These are phyloP conservation scores for Dovyalis caffra DNA, from an alignment of 345 rosid genomes.

Conservation along the genomic window DNA sequence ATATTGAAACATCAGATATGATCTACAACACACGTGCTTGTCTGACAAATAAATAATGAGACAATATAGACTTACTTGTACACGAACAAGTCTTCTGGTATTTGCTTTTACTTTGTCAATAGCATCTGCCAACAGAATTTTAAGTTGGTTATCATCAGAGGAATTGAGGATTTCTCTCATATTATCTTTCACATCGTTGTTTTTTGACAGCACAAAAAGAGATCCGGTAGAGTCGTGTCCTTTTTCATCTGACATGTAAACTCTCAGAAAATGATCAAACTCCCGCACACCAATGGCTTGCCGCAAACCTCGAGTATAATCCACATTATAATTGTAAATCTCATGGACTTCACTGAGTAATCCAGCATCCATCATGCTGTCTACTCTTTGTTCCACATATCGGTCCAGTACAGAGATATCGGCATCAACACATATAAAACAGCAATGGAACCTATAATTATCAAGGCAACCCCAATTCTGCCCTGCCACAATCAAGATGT, in stretches of 20 bases:
- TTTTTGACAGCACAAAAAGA: conserved; percentile 18
- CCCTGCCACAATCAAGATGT: conserved; percentile 58
- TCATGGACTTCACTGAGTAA: conserved; percentile 76
- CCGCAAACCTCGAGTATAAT: conserved; percentile 74
- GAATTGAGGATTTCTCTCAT: conserved; percentile 39
- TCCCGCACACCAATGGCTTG: conserved; percentile 95
- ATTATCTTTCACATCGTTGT: conserved; percentile 39
- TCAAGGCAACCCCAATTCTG: conserved; percentile 93
- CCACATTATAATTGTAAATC: conserved; percentile 57
- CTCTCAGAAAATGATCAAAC: conserved; percentile 58
- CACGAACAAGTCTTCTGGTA: conserved; percentile 84
- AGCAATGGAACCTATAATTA: conserved; percentile 59
- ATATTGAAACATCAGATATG: background rate
- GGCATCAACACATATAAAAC: conserved; percentile 79
- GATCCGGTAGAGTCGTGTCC: conserved; percentile 21
- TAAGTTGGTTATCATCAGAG: conserved; percentile 36
- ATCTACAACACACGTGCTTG: background rate
- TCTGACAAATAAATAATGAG: background rate
- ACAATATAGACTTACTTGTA: conserved; percentile 61
- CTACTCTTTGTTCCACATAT: conserved; percentile 77
- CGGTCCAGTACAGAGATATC: conserved; percentile 57
- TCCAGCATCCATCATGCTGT: conserved; percentile 77
- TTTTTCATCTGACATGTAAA: conserved; percentile 23
- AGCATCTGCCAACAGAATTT: conserved; percentile 58
- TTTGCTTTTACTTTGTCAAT: conserved; percentile 68